phyloP scores from a whole-genome alignment of 768 basidiomycete species.

The Lentinula boryana region DNA sequence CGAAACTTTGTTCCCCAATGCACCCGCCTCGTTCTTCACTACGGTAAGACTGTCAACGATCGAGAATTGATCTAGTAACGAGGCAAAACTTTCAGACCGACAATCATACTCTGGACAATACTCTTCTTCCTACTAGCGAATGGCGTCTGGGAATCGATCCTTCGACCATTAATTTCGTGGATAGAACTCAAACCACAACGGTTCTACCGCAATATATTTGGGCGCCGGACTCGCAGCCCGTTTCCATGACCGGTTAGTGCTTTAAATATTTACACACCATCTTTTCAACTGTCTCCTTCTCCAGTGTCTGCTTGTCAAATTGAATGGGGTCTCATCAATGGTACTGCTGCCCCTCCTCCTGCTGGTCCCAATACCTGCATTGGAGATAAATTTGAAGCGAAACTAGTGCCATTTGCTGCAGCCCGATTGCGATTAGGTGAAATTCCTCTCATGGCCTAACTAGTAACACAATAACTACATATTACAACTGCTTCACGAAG shows the following conservation, averaged over 20 bases:
- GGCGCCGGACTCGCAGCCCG: slow-evolving; percentile 31
- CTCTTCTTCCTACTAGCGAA: slow-evolving; percentile 29
- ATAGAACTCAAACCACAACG: slow-evolving; percentile 18
- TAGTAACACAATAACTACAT: not conserved
- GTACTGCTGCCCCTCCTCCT: slow-evolving; percentile 31
- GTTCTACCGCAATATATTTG: slow-evolving; percentile 32
- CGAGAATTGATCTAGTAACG: not conserved
- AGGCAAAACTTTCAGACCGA: slow-evolving; percentile 22
- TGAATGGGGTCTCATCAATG: slow-evolving; percentile 25
- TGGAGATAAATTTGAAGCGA: slow-evolving; percentile 25
- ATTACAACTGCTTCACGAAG: not conserved
- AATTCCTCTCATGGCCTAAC: slow-evolving; percentile 26
- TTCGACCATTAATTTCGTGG: slow-evolving; percentile 25
- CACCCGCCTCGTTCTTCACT: slow-evolving; percentile 27
- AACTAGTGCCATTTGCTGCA: slow-evolving; percentile 32
- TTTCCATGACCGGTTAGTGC: slow-evolving; percentile 25
- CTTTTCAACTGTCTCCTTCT: not conserved
- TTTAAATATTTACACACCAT: not conserved
- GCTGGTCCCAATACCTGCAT: slow-evolving; percentile 23
- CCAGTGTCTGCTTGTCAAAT: slow-evolving; percentile 29
- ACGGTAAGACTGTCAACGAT: slow-evolving; percentile 19
- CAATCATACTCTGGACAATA: slow-evolving; percentile 31
- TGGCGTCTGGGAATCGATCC: slow-evolving; percentile 37
- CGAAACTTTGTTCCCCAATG: slow-evolving; percentile 27
- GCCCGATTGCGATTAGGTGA: slow-evolving; percentile 35